Evolutionary conservation across 371 early-diverging fungal genomes (phyloP).

Genomic region (Mucor saturninus): DNA sequence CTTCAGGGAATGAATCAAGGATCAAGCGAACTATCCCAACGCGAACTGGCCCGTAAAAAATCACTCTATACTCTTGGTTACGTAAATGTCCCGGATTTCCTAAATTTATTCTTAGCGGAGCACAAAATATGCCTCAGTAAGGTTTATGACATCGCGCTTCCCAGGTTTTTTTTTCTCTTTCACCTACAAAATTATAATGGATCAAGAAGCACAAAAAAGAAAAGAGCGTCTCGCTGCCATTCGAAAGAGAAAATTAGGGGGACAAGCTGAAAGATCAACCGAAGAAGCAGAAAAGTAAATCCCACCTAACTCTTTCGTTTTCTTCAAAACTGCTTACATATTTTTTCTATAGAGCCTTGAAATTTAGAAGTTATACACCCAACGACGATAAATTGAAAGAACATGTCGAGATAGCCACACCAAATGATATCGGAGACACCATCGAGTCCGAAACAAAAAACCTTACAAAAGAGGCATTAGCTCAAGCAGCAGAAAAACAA

Average conservation of each 20-base stretch:
- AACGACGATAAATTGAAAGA: conserved; percentile 53
- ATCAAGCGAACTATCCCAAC: too few species aligned
- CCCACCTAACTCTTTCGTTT: not conserved
- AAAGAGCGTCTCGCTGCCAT: conserved; percentile 75
- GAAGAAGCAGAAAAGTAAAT: conserved; percentile 31
- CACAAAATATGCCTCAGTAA: too few species aligned
- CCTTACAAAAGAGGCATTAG: conserved; percentile 61
- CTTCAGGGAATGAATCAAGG: too few species aligned
- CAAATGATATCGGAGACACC: conserved; percentile 51
- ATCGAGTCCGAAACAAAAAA: conserved; percentile 65
- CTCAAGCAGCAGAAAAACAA: conserved; percentile 65
- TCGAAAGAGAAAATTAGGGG: conserved; percentile 55
- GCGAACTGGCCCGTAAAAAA: too few species aligned
- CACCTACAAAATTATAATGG: conserved; percentile 41
- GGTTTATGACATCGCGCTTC: not conserved
- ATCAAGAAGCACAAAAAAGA: conserved; percentile 70
- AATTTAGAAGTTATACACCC: conserved; percentile 69
- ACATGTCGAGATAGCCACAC: conserved; percentile 54
- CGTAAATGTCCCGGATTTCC: too few species aligned
- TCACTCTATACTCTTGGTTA: too few species aligned
- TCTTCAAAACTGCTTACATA: conserved; percentile 5
- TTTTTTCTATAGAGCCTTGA: conserved; percentile 29
- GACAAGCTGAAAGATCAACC: conserved; percentile 17
- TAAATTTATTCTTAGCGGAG: too few species aligned
- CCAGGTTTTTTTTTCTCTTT: not conserved